Conservation (phyloP, 176 grass and related monocot genomes). For the Poa pratensis region DNA sequence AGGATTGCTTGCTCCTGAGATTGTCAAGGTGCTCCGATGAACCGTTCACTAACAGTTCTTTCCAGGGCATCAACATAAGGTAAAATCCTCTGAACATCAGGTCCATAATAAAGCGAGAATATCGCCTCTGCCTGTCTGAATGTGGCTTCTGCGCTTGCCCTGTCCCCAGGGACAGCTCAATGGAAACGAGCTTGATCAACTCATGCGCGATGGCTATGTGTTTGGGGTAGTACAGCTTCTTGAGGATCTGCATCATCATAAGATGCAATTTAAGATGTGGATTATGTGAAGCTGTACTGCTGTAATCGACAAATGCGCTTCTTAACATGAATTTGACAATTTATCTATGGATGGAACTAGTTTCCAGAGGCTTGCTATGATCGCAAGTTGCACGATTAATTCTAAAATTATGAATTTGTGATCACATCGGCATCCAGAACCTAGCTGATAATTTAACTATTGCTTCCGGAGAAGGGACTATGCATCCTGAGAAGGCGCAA, state of each 20-base stretch:
- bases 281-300: conserved; percentile 13
- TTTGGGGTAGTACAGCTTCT: conserved; percentile 76
- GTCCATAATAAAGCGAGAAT: conserved; percentile 78
- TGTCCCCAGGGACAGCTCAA: conserved; percentile 62
- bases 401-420: not conserved
- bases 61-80: conserved; percentile 61
- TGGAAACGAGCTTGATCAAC: conserved; percentile 73
- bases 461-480: not conserved
- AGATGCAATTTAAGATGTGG: conserved; percentile 12
- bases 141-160: conserved; percentile 28
- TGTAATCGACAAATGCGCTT: not conserved
- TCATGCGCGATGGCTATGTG: conserved; percentile 86
- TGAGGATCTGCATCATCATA: conserved; percentile 59
- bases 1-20: not conserved
- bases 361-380: conserved; percentile 9
- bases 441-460: not conserved
- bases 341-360: not conserved
- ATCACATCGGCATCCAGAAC: not conserved
- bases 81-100: conserved; percentile 60
- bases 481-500: not conserved
- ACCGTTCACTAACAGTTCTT: conserved; percentile 31
- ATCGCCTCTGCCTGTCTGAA: conserved; percentile 59
- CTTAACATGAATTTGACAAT: not conserved
- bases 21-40: not conserved
- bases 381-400: not conserved